Base-by-base conservation (phyloP, 352 stramenopile genomes). In the Pythium coloratum region DNA sequence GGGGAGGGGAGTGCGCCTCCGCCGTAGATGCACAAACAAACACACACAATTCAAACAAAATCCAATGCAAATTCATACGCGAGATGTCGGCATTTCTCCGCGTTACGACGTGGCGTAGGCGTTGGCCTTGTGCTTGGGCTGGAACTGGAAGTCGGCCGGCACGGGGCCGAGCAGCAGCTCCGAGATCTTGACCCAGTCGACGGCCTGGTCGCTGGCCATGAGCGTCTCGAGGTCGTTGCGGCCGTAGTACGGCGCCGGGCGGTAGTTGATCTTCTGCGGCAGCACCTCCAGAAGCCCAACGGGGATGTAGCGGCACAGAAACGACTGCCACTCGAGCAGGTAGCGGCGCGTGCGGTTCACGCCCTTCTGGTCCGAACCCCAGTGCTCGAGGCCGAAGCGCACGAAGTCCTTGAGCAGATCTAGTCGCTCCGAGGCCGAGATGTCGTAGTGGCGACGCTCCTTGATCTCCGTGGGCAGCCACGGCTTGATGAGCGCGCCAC, bases 381-480 rank as follows among this genome's bases (percentile, higher is more conserved):
- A 99, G 81, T 99, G 97, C 69, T 99, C 97, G 28, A 99, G 76
- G 13, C 98, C 98, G 75, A 98, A 99, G 26, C 90, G 89, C 42
- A 97, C 89, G 81, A 99, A 99, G 56, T 98, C 86, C 69, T 98
- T 97, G 26, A 99, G 77, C 65, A 99, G 93, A 59, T 99, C 97
- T 9, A 99, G 74, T 6, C 98, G 81, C 70, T 99, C 97, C 2
- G 86, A 91, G 5, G 97, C 86, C 18, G 92, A 98, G 62, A 99
- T 99, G 78, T 99, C 97, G 80, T 80, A 98, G 75, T 99, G 87
- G 26, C 96, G 82, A 32, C 94, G 81, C 77, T 99, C 97, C 76
- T 99, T 99, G 63, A 99, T 99, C 77, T 99, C 98, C 0, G 84
- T 99, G 6, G 95, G 95, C 40, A 99, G 80, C 98, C 98, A 99